Evolutionary conservation across 352 stramenopile genomes (phyloP).

Genomic region (Pythium monospermum): DNA sequence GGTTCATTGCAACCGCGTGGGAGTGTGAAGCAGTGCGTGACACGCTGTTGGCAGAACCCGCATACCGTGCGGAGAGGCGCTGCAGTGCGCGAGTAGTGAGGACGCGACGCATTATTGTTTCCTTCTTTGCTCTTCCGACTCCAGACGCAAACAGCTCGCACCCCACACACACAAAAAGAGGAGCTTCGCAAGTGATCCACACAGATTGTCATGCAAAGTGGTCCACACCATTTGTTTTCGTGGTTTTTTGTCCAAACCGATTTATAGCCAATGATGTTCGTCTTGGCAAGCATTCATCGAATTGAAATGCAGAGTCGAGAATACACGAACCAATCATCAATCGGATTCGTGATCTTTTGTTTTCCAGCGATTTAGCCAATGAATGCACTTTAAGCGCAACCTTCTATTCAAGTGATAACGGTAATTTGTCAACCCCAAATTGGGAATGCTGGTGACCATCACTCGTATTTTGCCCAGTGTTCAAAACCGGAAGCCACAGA

Average conservation of each 20-base stretch:
- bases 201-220: not conserved
- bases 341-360: too few relatives aligned
- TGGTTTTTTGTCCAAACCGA: too few relatives aligned
- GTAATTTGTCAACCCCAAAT: too few relatives aligned
- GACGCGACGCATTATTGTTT: slow-evolving; percentile 46
- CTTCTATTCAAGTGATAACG: too few relatives aligned
- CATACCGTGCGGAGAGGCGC: slow-evolving; percentile 24
- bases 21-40: not conserved
- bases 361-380: too few relatives aligned
- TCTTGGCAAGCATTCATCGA: too few relatives aligned
- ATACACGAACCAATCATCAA: too few relatives aligned
- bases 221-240: slow-evolving; percentile 10
- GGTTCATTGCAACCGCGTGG: not conserved
- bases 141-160: slow-evolving; percentile 1
- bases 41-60: not conserved
- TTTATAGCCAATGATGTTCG: slow-evolving; percentile 23
- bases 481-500: too few relatives aligned
- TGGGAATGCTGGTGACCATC: too few relatives aligned
- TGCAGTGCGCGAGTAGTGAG: slow-evolving; percentile 38
- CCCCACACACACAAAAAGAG: not conserved
- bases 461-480: too few relatives aligned
- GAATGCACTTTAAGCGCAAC: too few relatives aligned
- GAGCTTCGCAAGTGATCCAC: slow-evolving; percentile 25
- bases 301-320: too few relatives aligned
- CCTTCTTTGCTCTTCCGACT: slow-evolving; percentile 19